These are phyloP conservation scores for Colletotrichum lupini DNA, from an alignment of 2,329 filamentous ascomycete species.

Conservation along the genomic window DNA sequence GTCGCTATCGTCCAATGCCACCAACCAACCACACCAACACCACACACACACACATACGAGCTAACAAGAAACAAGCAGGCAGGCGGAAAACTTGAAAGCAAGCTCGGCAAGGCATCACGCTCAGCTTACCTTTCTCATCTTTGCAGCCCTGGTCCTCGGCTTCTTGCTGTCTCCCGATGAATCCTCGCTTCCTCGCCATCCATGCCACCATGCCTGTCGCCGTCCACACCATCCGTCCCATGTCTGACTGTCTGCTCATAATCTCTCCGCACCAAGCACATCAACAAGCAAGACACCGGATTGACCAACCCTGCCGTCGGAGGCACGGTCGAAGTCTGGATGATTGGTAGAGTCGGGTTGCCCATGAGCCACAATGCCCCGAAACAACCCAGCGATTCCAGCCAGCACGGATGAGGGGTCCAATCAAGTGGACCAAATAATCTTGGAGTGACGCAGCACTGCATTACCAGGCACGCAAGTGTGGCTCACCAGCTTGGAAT, in stretches of 20 bases:
- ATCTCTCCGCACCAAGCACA: slow-evolving; percentile 6
- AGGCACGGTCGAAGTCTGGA: not conserved
- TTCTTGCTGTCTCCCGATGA: not conserved
- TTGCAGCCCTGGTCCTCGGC: not conserved
- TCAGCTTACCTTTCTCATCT: not conserved
- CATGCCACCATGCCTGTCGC: slow-evolving; percentile 3
- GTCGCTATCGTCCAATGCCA: not conserved
- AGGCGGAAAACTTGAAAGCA: not conserved
- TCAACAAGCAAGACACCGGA: slow-evolving; percentile 9
- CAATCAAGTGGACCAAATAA: slow-evolving; percentile 27
- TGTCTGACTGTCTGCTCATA: not conserved
- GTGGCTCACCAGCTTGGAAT: slow-evolving; percentile 15
- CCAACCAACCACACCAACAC: slow-evolving; percentile 12
- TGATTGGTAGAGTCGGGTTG: slow-evolving; percentile 22
- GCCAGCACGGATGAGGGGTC: slow-evolving; percentile 16
- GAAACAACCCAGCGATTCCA: slow-evolving; percentile 8
- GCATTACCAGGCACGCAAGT: slow-evolving; percentile 32
- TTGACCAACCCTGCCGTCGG: slow-evolving; percentile 3
- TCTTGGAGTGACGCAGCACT: slow-evolving; percentile 30
- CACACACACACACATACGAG: not conserved
- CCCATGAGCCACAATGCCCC: slow-evolving; percentile 17
- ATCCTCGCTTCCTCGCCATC: slow-evolving; percentile 1
- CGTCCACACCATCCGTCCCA: slow-evolving; percentile 19
- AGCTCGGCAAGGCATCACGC: not conserved
- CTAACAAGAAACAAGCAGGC: slow-evolving; percentile 1